Evolutionary conservation across 2,329 filamentous ascomycete genomes (phyloP), one percentile per base, ranked within the genome.

Genomic region (Botrytis tulipae): DNA sequence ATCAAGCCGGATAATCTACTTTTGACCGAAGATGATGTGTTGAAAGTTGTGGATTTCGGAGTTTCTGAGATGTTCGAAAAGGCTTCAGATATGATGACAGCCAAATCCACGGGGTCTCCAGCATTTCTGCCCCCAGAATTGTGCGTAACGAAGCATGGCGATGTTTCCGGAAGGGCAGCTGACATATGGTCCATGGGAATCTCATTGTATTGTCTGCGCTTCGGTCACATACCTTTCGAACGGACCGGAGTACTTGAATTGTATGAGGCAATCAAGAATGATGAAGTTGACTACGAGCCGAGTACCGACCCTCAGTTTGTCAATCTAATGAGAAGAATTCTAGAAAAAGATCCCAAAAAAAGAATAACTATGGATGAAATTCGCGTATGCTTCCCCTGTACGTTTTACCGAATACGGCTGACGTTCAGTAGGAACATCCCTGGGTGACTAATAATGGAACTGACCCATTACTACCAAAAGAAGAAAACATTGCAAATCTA

Each of bases 111-210:
- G 18, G 96, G 96, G 1, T 98, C 95, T 5, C 96, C 96, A 0
- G 96, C 96, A 0, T 99, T 99, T 79, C 87, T 98, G 73, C 93
- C 96, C 0, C 96, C 96, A 0, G 96, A 99, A 82, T 86, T 99
- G 20, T 99, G 96, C 80, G 91, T 95, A 35, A 89, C 90, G 12
- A 94, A 89, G 78, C 95, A 98, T 80, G 93, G 93, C 0, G 91
- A 95, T 77, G 91, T 98, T 1, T 95, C 93, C 4, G 96, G 96
- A 18, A 92, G 90, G 78, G 94, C 95, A 6, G 94, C 94, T 6
- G 96, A 99, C 82, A 94, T 99, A 71, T 99, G 96, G 96, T 97
- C 95, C 5, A 98, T 98, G 95, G 96, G 96, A 10, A 91, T 98
- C 14, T 97, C 95, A 2, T 85, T 99, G 3, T 98, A 95, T 81